phyloP scores from a whole-genome alignment of 345 rosid genomes.

The Lepidium aucheri region DNA sequence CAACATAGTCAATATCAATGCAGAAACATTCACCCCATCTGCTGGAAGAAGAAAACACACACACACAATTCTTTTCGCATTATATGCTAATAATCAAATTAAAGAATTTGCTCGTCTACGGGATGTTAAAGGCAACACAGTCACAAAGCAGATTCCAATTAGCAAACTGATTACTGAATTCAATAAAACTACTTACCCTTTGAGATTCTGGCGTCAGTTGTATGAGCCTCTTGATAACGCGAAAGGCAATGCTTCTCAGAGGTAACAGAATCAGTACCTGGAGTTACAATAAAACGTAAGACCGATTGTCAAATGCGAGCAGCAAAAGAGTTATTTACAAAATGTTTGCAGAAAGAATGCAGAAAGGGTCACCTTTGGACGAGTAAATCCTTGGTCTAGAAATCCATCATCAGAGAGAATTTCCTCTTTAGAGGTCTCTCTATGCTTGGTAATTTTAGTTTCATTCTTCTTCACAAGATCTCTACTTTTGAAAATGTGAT shows the following conservation, averaged over 20 bases:
- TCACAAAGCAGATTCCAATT: background rate
- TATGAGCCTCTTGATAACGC: slow-evolving; percentile 67
- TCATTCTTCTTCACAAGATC: slow-evolving; percentile 76
- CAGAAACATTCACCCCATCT: background rate
- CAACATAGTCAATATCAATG: slow-evolving; percentile 3
- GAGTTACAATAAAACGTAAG: slow-evolving; percentile 8
- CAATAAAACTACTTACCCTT: slow-evolving; percentile 41
- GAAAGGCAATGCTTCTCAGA: slow-evolving; percentile 54
- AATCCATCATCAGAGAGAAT: slow-evolving; percentile 45
- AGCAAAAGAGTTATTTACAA: background rate
- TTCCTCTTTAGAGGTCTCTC: slow-evolving; percentile 37
- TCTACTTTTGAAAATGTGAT: slow-evolving; percentile 72
- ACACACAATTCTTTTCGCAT: background rate
- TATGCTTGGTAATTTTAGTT: slow-evolving; percentile 53
- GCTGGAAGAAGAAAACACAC: background rate
- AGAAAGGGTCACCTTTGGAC: slow-evolving; percentile 67
- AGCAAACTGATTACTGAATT: background rate
- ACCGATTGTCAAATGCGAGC: background rate
- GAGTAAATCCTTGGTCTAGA: slow-evolving; percentile 92
- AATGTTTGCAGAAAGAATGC: background rate
- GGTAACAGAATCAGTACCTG: slow-evolving; percentile 87
- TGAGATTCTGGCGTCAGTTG: slow-evolving; percentile 59
- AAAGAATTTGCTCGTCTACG: background rate
- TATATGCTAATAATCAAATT: background rate
- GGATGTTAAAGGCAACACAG: background rate